phyloP scores from a whole-genome alignment of 73 alveolate species.

The Halteria grandinella region DNA sequence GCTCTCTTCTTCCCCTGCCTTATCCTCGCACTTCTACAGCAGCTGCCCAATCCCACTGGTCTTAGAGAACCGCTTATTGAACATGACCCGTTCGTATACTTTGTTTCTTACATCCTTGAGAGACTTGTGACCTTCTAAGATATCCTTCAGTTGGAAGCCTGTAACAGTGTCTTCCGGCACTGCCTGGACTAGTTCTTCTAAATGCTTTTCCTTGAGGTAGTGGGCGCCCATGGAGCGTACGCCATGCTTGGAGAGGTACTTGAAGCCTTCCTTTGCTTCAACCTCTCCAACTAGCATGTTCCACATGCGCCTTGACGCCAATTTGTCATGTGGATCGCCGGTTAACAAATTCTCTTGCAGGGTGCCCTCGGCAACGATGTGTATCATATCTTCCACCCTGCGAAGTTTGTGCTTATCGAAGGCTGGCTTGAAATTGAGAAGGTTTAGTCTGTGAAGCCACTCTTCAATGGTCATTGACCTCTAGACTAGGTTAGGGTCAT shows the following conservation, averaged over 20 bases:
- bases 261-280: conserved; percentile 39
- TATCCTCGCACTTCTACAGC: conserved; percentile 6
- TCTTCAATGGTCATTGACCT: conserved; percentile 41
- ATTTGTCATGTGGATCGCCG: no score
- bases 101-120: conserved; percentile 15
- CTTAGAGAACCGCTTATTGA: conserved; percentile 48
- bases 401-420: conserved; percentile 34
- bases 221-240: conserved; percentile 33
- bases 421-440: conserved; percentile 19
- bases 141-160: conserved; percentile 47
- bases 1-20: conserved; percentile 22
- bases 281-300: conserved; percentile 44
- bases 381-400: conserved; percentile 37
- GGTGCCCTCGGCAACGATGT: conserved; percentile 21
- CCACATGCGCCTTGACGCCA: conserved; percentile 38
- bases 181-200: conserved; percentile 22
- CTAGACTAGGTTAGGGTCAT: background rate
- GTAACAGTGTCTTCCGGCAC: conserved; percentile 42
- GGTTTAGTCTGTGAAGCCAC: conserved; percentile 52
- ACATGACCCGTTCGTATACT: conserved; percentile 9
- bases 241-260: conserved; percentile 43
- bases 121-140: conserved; percentile 28
- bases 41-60: conserved; percentile 13
- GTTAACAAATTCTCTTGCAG: no score
- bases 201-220: background rate